Percentiles rank a stretch among this genome's conserved stretches.
Conservation (phyloP, 2,329 filamentous ascomycete genomes). For the Helminthosporium solani region DNA sequence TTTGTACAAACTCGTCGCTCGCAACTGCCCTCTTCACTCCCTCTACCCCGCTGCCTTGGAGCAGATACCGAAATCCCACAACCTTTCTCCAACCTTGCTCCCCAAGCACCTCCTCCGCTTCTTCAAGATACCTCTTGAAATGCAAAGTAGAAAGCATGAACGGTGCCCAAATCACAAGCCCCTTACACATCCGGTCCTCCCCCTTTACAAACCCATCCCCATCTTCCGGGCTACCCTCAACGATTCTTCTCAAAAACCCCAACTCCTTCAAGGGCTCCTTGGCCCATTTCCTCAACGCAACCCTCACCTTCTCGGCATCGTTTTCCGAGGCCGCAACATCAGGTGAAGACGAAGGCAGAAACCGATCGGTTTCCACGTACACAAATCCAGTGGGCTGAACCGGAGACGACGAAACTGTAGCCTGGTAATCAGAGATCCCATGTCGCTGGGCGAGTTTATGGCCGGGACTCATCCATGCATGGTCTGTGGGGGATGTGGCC, state of each 20-base stretch:
- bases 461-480: constrained; percentile 66
- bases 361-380: constrained; percentile 78
- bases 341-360: constrained; percentile 17
- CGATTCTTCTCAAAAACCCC: constrained; percentile 65
- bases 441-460: constrained; percentile 62
- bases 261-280: constrained; percentile 70
- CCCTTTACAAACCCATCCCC: constrained; percentile 55
- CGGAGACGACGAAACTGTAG: constrained; percentile 13
- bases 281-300: constrained; percentile 57
- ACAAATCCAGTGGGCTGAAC: constrained; percentile 61
- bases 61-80: constrained; percentile 77
- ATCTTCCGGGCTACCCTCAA: constrained; percentile 59
- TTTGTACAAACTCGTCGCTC: constrained; percentile 37
- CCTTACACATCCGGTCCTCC: constrained; percentile 53
- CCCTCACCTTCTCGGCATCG: constrained; percentile 1
- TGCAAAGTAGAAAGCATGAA: constrained; percentile 63
- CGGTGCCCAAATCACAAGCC: constrained; percentile 83
- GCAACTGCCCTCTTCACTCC: constrained; percentile 39
- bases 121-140: constrained; percentile 65
- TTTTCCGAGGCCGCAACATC: not conserved
- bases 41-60: constrained; percentile 58
- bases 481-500: constrained; percentile 59
- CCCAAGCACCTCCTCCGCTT: constrained; percentile 63
- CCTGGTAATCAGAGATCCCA: constrained; percentile 63
- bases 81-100: constrained; percentile 64